Percentiles rank a stretch among this genome's conserved stretches.
phyloP scores from a whole-genome alignment of 306 rosid genomes.

The Gastrolobium villosum region DNA sequence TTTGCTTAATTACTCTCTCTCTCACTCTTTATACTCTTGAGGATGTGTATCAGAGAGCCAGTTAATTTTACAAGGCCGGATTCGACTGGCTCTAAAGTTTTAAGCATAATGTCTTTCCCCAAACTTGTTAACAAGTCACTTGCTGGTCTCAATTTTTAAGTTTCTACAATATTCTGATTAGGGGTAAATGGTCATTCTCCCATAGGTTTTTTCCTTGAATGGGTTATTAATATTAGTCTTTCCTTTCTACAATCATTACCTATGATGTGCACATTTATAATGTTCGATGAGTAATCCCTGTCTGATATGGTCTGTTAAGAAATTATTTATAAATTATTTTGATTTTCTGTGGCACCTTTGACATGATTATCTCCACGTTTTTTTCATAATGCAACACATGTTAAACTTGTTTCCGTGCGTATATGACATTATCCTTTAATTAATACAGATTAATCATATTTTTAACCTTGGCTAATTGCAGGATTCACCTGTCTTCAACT shows the following conservation, averaged over 20 bases:
- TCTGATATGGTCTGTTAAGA: constrained; percentile 29
- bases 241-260: constrained; percentile 11
- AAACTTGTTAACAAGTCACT: not conserved
- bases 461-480: constrained; percentile 52
- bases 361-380: not conserved
- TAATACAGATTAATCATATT: not conserved
- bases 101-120: not conserved
- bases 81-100: not conserved
- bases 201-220: not conserved
- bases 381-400: constrained; percentile 10
- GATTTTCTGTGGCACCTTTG: not conserved
- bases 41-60: not conserved
- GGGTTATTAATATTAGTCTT: not conserved
- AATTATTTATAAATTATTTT: constrained; percentile 3
- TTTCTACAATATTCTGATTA: not conserved
- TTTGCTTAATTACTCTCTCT: not conserved
- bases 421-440: constrained; percentile 17
- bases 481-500: constrained; percentile 96
- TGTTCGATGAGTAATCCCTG: constrained; percentile 3
- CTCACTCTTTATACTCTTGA: not conserved
- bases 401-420: not conserved
- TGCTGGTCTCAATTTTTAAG: not conserved
- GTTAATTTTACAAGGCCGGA: not conserved
- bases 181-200: not conserved
- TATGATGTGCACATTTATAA: not conserved